Evolutionary conservation across 352 stramenopile genomes (phyloP).

Genomic region (Phytophthora foliorum): DNA sequence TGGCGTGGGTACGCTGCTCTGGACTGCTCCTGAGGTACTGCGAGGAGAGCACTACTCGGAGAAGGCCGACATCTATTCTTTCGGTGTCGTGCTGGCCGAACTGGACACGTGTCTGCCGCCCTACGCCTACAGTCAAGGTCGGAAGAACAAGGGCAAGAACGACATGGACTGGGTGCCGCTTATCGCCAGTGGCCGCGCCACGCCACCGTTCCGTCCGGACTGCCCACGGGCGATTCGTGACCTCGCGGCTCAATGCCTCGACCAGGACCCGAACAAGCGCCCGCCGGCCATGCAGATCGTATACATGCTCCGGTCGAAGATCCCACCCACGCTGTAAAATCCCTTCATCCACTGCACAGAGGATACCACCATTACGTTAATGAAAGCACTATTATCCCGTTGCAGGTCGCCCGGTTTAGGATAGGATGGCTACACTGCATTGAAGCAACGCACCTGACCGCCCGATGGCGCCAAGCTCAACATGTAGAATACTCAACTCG

Average conservation of each 20-base stretch:
- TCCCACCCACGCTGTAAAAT: slow-evolving; percentile 43
- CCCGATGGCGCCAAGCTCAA: neutral
- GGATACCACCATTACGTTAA: slow-evolving; percentile 9
- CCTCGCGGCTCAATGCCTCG: slow-evolving; percentile 49
- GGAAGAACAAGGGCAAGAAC: slow-evolving; percentile 52
- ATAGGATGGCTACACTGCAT: no score
- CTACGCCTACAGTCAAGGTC: slow-evolving; percentile 51
- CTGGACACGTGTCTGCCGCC: slow-evolving; percentile 68
- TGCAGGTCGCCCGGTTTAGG: no score
- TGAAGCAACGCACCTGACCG: no score
- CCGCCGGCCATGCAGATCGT: slow-evolving; percentile 55
- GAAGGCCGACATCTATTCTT: slow-evolving; percentile 78
- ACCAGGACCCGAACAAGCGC: slow-evolving; percentile 50
- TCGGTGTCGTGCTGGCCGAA: slow-evolving; percentile 71
- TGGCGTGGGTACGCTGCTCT: slow-evolving; percentile 53
- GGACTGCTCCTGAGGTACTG: slow-evolving; percentile 64
- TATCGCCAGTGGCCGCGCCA: slow-evolving; percentile 43
- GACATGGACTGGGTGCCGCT: slow-evolving; percentile 47
- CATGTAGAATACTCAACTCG: slow-evolving; percentile 4
- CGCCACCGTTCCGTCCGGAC: slow-evolving; percentile 47
- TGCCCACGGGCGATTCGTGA: slow-evolving; percentile 47
- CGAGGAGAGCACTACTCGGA: slow-evolving; percentile 64
- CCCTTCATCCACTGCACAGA: neutral
- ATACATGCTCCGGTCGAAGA: slow-evolving; percentile 59
- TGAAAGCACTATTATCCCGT: slow-evolving; percentile 1